These are phyloP conservation scores for Ustulina deusta DNA, from an alignment of 2,329 filamentous ascomycete genomes.

Conservation along the genomic window DNA sequence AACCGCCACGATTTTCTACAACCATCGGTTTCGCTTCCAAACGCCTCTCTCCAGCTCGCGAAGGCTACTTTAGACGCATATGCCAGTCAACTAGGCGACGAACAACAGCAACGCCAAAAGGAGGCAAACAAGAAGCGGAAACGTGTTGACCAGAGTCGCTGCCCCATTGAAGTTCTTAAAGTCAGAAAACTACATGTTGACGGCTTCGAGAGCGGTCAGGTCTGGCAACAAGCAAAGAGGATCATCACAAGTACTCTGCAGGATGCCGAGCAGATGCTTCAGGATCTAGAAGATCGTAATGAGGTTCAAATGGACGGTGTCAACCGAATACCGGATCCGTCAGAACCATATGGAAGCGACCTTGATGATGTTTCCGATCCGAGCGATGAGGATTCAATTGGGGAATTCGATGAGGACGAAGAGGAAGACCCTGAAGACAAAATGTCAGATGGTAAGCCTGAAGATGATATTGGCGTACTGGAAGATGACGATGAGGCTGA, in stretches of 20 bases:
- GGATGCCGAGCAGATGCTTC: constrained; percentile 61
- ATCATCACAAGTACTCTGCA: constrained; percentile 73
- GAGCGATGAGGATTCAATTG: constrained; percentile 48
- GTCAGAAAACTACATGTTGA: constrained; percentile 86
- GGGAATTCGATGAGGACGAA: constrained; percentile 14
- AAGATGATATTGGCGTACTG: constrained; percentile 40
- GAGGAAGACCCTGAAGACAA: constrained; percentile 49
- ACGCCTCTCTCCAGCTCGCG: constrained; percentile 77
- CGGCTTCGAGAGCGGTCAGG: constrained; percentile 87
- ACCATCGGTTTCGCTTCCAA: constrained; percentile 74
- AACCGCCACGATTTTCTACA: constrained; percentile 82
- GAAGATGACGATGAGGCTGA: constrained; percentile 45
- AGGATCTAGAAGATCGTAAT: constrained; percentile 64
- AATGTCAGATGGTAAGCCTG: constrained; percentile 52
- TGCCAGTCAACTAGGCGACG: constrained; percentile 77
- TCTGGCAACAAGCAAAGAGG: constrained; percentile 92
- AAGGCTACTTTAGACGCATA: constrained; percentile 85
- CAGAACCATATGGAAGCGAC: constrained; percentile 48
- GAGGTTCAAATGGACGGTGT: constrained; percentile 65
- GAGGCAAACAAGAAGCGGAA: constrained; percentile 82
- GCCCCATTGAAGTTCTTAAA: constrained; percentile 70
- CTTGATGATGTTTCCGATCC: constrained; percentile 45
- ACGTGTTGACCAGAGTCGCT: constrained; percentile 62
- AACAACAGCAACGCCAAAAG: constrained; percentile 76
- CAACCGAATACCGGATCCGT: constrained; percentile 52